Evolutionary conservation across 345 rosid genomes (phyloP), one percentile per base, ranked within the genome.

Genomic region (Kandelia obovata): DNA sequence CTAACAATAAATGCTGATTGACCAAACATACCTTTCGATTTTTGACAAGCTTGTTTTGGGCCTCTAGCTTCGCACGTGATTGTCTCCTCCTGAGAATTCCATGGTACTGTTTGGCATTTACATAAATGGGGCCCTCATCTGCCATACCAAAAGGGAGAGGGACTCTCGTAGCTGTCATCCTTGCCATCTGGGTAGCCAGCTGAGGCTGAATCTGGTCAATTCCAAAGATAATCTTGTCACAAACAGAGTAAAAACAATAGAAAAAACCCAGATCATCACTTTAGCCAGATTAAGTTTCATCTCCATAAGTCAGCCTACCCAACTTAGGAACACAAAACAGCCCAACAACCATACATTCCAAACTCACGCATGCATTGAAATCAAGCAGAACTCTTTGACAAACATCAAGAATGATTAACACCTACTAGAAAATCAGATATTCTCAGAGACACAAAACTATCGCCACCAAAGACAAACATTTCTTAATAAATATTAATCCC

Each of bases 61-160:
- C 81, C 77, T 82, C 88, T 8, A 78, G 77, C 79, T 80, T 84
- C 10, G 86, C 86, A 11, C 88, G 84, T 6, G 81, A 82, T 61
- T 78, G 80, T 67, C 88, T 82, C 71, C 88, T 78, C 39, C 84
- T 74, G 10, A 85, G 80, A 64, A 85, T 85, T 51, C 84, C 88
- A 37, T 78, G 77, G 75, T 85, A 85, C 66, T 85, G 88, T 71
- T 85, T 85, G 31, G 84, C 83, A 59, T 84, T 84, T 27, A 84
- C 88, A 9, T 53, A 84, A 67, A 82, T 82, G 16, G 84, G 84
- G 10, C 79, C 83, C 21, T 82, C 88, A 56, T 82, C 81, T 8
- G 83, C 56, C 43, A 79, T 64, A 72, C 75, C 77, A 53, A 78
- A 73, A 1, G 88, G 88, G 62, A 84, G 70, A 15, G 88, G 81